These are phyloP conservation scores for Luffa acutangula DNA, from an alignment of 306 rosid species.

Conservation along the genomic window DNA sequence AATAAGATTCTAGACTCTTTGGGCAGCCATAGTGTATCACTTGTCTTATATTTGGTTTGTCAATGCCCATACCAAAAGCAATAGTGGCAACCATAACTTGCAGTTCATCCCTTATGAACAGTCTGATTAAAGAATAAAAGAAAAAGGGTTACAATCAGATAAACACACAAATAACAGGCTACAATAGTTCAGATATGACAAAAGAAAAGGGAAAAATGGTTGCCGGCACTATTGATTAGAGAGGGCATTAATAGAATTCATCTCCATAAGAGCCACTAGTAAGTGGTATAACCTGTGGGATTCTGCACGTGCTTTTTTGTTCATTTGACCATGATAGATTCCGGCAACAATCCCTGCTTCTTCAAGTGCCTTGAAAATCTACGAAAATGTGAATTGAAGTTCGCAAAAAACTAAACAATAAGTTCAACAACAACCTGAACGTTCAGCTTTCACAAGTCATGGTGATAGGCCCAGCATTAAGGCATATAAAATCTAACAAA, in stretches of 20 bases:
- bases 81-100: conserved; percentile 87
- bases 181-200: not conserved
- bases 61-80: conserved; percentile 98
- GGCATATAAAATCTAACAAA: not conserved
- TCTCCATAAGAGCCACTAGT: not conserved
- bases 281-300: conserved; percentile 59
- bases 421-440: not conserved
- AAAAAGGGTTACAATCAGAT: not conserved
- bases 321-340: conserved; percentile 76
- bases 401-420: conserved; percentile 11
- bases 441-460: not conserved
- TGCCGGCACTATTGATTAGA: not conserved
- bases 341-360: conserved; percentile 63
- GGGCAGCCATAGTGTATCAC: conserved; percentile 96
- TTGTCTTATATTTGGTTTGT: conserved; percentile 81
- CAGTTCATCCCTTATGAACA: conserved; percentile 70
- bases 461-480: not conserved
- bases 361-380: conserved; percentile 52
- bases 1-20: conserved; percentile 76
- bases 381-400: conserved; percentile 7
- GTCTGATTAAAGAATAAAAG: conserved; percentile 32
- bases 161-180: not conserved
- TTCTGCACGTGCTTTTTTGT: conserved; percentile 57
- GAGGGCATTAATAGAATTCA: not conserved
- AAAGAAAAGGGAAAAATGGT: not conserved